Conservation (phyloP, 108 stramenopile genomes). For the Fragilariopsis cylindrus region DNA sequence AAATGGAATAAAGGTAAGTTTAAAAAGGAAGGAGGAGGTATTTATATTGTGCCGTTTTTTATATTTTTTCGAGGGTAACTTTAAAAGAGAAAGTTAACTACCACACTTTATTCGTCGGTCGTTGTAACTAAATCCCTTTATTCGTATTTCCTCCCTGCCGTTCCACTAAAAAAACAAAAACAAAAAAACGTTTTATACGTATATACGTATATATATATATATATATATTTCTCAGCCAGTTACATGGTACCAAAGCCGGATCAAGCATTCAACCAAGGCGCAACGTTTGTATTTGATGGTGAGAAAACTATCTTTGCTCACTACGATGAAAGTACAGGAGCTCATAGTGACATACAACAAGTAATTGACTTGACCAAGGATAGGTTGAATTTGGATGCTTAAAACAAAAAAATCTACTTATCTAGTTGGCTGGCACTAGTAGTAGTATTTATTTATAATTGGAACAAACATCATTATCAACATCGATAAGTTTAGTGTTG, state of each 20-base stretch:
- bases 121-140: too few relatives aligned
- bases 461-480: too few relatives aligned
- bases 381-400: neutral
- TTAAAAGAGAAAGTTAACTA: neutral
- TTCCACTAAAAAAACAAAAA: neutral
- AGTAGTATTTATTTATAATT: neutral
- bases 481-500: too few relatives aligned
- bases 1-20: conserved; percentile 69
- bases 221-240: conserved; percentile 30
- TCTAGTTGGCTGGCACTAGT: neutral
- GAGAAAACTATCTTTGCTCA: conserved; percentile 64
- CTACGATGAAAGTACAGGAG: conserved; percentile 75
- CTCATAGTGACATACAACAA: conserved; percentile 51
- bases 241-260: conserved; percentile 73
- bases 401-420: neutral
- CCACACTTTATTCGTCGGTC: neutral
- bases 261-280: conserved; percentile 73
- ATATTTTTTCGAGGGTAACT: neutral
- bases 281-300: conserved; percentile 69
- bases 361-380: conserved; percentile 46
- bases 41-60: too few relatives aligned
- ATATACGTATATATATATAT: neutral
- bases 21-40: neutral
- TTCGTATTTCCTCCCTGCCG: neutral
- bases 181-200: neutral